phyloP scores from a whole-genome alignment of 331 rosid genomes.

The Prunus yedoensis region DNA sequence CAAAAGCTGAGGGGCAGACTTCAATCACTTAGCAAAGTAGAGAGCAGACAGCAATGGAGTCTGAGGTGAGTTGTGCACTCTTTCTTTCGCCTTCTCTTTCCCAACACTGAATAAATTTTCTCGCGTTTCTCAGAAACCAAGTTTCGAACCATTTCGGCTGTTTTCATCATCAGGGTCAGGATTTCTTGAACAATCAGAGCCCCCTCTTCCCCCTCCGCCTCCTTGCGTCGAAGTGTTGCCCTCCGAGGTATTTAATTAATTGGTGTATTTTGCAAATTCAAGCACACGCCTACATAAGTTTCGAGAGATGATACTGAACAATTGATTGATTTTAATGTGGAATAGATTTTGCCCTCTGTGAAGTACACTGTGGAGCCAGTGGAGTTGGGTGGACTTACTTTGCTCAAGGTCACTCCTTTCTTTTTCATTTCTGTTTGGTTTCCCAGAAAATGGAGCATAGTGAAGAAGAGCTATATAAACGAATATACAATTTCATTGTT shows the following conservation, averaged over 20 bases:
- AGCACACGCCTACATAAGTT: neutral
- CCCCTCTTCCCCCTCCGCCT: slow-evolving; percentile 59
- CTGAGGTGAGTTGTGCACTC: slow-evolving; percentile 25
- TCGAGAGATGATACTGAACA: neutral
- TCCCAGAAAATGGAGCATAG: no score
- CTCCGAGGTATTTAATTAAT: slow-evolving; percentile 50
- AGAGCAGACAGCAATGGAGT: slow-evolving; percentile 15
- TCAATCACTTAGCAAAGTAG: neutral
- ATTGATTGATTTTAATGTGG: slow-evolving; percentile 18
- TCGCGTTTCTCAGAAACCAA: slow-evolving; percentile 37
- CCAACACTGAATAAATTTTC: neutral
- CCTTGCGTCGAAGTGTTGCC: slow-evolving; percentile 68
- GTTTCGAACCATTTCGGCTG: slow-evolving; percentile 46
- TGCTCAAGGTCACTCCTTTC: slow-evolving; percentile 28
- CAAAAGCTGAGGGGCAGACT: neutral
- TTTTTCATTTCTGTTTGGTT: no score
- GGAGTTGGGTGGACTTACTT: slow-evolving; percentile 56
- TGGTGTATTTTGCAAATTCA: neutral
- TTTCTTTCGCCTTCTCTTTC: neutral
- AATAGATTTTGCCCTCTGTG: slow-evolving; percentile 48
- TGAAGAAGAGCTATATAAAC: no score
- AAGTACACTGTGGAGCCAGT: slow-evolving; percentile 59
- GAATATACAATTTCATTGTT: no score
- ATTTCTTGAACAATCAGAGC: slow-evolving; percentile 49
- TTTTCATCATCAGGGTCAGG: slow-evolving; percentile 63